phyloP scores from a whole-genome alignment of 345 rosid species.

The Lepidium aucheri region DNA sequence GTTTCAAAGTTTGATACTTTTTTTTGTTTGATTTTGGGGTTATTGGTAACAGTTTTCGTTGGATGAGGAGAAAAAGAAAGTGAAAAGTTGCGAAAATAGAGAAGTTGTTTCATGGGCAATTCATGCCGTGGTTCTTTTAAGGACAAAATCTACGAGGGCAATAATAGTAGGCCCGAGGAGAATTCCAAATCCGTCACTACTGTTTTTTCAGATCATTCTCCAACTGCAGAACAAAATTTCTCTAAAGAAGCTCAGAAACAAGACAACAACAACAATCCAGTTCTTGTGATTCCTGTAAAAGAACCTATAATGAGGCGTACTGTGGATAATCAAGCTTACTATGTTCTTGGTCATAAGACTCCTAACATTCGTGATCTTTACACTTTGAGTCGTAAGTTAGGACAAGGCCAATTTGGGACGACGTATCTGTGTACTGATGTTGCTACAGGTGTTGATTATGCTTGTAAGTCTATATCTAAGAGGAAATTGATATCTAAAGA shows the following conservation, averaged over 20 bases:
- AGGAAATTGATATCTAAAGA: conserved; percentile 91
- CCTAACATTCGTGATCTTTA: conserved; percentile 80
- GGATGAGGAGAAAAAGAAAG: conserved; percentile 32
- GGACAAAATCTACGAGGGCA: conserved; percentile 71
- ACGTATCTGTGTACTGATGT: conserved; percentile 76
- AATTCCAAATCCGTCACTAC: conserved; percentile 31
- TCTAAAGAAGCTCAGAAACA: conserved; percentile 31
- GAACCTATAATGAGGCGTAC: conserved; percentile 45
- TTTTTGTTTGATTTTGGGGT: background rate
- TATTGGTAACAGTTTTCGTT: conserved; percentile 9
- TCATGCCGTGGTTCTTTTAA: conserved; percentile 93
- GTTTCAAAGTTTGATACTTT: background rate
- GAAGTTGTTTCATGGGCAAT: conserved; percentile 93
- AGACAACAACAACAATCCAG: conserved; percentile 23
- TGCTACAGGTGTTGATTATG: conserved; percentile 56
- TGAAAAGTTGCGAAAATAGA: conserved; percentile 15
- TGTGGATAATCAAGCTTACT: conserved; percentile 59
- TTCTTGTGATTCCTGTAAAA: conserved; percentile 38
- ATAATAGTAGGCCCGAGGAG: conserved; percentile 54
- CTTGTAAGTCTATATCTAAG: conserved; percentile 94
- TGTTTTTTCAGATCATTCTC: conserved; percentile 40
- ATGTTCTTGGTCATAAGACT: conserved; percentile 87
- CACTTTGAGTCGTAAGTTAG: conserved; percentile 73
- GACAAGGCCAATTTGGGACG: conserved; percentile 97
- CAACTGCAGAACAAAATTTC: conserved; percentile 29